Base-by-base conservation (phyloP, 2,329 filamentous ascomycete genomes). In the Parasarocladium wereldwijsianum region DNA sequence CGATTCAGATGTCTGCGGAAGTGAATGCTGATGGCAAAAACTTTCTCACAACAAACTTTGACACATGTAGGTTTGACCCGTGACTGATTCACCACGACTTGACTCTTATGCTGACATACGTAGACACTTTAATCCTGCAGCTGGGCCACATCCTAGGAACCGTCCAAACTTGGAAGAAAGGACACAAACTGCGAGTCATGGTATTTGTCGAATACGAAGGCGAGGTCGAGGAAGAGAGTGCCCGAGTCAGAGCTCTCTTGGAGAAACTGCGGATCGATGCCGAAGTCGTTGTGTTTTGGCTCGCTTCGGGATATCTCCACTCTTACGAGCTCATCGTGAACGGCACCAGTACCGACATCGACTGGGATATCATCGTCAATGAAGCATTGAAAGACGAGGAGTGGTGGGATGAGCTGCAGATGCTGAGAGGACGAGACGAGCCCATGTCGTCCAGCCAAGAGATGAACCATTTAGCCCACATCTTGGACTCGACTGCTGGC, bases 1-100 rank as follows among this genome's bases (percentile, higher is more conserved):
- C 84, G 0, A 90, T 93, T 31, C 85, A 93, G 40, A 93, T 93
- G 82, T 87, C 83, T 5, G 83, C 83, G 1, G 81, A 87, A 42
- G 69, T 90, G 19, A 69, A 72, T 1, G 62, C 76, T 1, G 73
- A 77, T 38, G 66, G 64, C 1, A 69, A 72, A 44, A 74, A 64
- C 38, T 63, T 90, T 5, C 51, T 87, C 32, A 92, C 84, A 1
- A 90, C 81, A 0, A 93, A 93, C 40, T 92, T 93, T 48, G 84
- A 93, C 49, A 93, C 84, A 1, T 92, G 85, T 65, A 71, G 53
- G 68, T 51, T 13, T 21, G 20, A n/a, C 8, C 20, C n/a, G 20
- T 17, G 1, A 1, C 14, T 28, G 20, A n/a, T 22, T 22, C 20
- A 22, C 20, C 20, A n/a, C 8, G 8, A n/a, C 8, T 9, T 13